Percentiles rank a stretch among this genome's conserved stretches.
phyloP scores from a whole-genome alignment of 2,329 filamentous ascomycete genomes.

The Periconia sp. region DNA sequence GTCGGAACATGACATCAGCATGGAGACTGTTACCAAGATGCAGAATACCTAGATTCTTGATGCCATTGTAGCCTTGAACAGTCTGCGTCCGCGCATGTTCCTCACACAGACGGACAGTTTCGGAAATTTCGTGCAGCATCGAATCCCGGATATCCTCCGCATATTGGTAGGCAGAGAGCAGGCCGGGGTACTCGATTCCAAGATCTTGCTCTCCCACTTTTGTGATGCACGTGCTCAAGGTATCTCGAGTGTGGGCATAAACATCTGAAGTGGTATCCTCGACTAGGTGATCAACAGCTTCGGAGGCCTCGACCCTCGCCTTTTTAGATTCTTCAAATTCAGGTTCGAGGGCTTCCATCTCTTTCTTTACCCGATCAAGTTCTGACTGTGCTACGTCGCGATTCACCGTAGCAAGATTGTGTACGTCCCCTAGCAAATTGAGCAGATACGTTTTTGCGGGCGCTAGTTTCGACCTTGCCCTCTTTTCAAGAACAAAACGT shows the following conservation, averaged over 20 bases:
- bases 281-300: slow-evolving; percentile 80
- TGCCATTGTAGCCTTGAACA: slow-evolving; percentile 79
- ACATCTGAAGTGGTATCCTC: slow-evolving; percentile 86
- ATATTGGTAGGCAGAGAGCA: slow-evolving; percentile 86
- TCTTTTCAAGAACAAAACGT: slow-evolving; percentile 93
- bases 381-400: slow-evolving; percentile 85
- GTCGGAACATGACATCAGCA: slow-evolving; percentile 82
- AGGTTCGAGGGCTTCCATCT: slow-evolving; percentile 83
- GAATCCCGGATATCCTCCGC: slow-evolving; percentile 91
- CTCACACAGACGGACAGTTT: slow-evolving; percentile 80
- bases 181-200: slow-evolving; percentile 83
- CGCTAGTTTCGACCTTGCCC: slow-evolving; percentile 91
- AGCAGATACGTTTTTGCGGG: slow-evolving; percentile 94
- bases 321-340: slow-evolving; percentile 83
- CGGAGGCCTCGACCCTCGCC: slow-evolving; percentile 78
- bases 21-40: slow-evolving; percentile 86
- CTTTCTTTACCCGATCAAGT: slow-evolving; percentile 79
- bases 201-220: slow-evolving; percentile 78
- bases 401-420: slow-evolving; percentile 84
- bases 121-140: slow-evolving; percentile 87
- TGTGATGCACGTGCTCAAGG: slow-evolving; percentile 75
- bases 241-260: slow-evolving; percentile 80
- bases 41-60: slow-evolving; percentile 85
- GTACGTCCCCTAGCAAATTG: slow-evolving; percentile 88
- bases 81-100: slow-evolving; percentile 82